Evolutionary conservation across 2,329 filamentous ascomycete genomes (phyloP), one percentile per base, ranked within the genome.

Genomic region (Colletotrichum trifolii): DNA sequence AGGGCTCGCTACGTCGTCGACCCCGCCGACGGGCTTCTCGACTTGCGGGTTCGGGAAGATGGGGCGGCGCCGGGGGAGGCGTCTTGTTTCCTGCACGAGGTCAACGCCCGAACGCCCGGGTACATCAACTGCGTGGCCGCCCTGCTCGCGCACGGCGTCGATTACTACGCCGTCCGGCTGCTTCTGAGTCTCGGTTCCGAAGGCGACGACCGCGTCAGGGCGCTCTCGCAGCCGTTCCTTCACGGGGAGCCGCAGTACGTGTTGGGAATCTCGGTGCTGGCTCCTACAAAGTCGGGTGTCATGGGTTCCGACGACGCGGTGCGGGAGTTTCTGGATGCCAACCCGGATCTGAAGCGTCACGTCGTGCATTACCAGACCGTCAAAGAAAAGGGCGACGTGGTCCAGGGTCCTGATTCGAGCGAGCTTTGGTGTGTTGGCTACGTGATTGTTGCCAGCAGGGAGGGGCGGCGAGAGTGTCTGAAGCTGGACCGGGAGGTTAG

Each of bases 101-200:
- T 75, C 10, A 76, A 76, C 49, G 70, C 74, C 1, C 71, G 73
- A 1, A 67, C 73, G 1, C 73, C 74, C 2, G 73, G 72, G 1
- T 73, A 72, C 49, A 52, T 69, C 36, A 70, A 69, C 52, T 70
- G 63, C 9, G 68, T 69, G 2, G 70, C 68, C 0, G 67, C 68
- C 3, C 46, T 71, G 36, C 64, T 73, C 12, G 69, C 73, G 8
- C 71, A 74, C 40, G 74, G 74, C 4, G 70, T 76, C 5, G 73
- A 75, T 58, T 75, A 74, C 55, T 76, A 71, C 46, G 72, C 71
- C 6, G 54, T 74, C 35, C 65, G 70, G 35, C 46, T 74, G 34
- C 67, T 74, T 2, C 53, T 68, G 5, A 59, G 68, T 8, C 58
- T 73, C 8, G 71, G 70, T 2, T 3, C 54, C 1, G 17, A 35